These are phyloP conservation scores for Dorcoceras hygrometricum DNA, from an alignment of 257 asterid genomes.

Conservation along the genomic window DNA sequence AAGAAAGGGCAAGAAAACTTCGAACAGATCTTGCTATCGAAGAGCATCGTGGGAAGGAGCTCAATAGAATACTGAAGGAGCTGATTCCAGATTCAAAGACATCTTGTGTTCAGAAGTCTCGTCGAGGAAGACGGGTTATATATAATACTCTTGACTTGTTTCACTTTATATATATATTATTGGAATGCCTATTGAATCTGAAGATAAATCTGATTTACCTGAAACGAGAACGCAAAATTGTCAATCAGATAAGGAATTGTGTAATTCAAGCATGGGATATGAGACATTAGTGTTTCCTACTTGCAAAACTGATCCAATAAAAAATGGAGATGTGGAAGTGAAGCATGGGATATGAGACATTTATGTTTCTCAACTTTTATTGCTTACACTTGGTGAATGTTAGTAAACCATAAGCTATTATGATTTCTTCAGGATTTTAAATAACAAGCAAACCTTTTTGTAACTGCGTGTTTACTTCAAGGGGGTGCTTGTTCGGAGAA, in stretches of 20 bases:
- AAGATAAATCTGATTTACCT: not conserved
- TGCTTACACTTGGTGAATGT: not conserved
- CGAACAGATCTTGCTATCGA: conserved; percentile 77
- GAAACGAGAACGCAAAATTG: not conserved
- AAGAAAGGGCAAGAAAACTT: conserved; percentile 83
- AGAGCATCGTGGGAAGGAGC: conserved; percentile 75
- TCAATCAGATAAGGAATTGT: no score
- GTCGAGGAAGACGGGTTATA: conserved; percentile 68
- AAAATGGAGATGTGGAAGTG: not conserved
- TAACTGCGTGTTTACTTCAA: no score
- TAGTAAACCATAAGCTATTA: not conserved
- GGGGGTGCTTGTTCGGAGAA: no score
- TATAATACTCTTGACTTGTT: conserved; percentile 18
- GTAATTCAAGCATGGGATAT: no score
- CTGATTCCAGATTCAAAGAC: conserved; percentile 53
- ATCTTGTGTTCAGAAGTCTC: conserved; percentile 47
- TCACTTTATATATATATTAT: conserved; percentile 3
- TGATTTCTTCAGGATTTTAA: not conserved
- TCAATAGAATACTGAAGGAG: conserved; percentile 72
- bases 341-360: not conserved
- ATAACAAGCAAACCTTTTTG: not conserved
- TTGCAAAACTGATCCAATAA: conserved; percentile 6
- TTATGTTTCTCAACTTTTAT: not conserved
- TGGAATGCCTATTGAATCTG: conserved; percentile 10
- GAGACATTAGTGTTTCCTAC: no score